These are phyloP conservation scores for Claviceps monticola DNA, from an alignment of 2,329 filamentous ascomycete species.

Conservation along the genomic window DNA sequence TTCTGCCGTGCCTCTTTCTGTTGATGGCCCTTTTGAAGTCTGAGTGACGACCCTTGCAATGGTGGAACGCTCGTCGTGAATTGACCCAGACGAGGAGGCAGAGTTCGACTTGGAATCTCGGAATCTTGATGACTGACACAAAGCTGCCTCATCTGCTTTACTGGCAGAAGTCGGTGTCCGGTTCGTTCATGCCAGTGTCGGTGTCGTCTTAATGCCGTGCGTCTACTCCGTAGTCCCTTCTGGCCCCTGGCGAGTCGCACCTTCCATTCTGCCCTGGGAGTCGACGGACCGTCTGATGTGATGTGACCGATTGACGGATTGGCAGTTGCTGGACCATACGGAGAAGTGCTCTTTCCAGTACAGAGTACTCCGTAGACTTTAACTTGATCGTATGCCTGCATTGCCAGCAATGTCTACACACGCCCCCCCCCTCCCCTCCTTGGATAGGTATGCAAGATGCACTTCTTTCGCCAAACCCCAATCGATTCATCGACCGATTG, in stretches of 20 bases:
- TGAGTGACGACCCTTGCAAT: too few species aligned
- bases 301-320: background rate
- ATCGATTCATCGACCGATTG: background rate
- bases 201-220: background rate
- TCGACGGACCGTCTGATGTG: too few species aligned
- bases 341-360: background rate
- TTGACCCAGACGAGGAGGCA: too few species aligned
- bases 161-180: too few species aligned
- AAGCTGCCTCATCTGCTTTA: too few species aligned
- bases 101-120: too few species aligned
- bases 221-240: background rate
- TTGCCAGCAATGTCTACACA: background rate
- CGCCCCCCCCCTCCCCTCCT: background rate
- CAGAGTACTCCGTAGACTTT: too few species aligned
- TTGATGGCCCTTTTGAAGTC: background rate
- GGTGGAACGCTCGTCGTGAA: too few species aligned
- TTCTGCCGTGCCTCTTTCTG: background rate
- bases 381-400: background rate
- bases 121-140: too few species aligned
- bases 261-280: background rate
- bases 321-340: background rate
- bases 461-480: background rate
- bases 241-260: constrained; percentile 3
- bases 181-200: background rate
- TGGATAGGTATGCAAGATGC: background rate